Evolutionary conservation across 176 grass and related monocot genomes (phyloP).

Genomic region (Zea luxurians): DNA sequence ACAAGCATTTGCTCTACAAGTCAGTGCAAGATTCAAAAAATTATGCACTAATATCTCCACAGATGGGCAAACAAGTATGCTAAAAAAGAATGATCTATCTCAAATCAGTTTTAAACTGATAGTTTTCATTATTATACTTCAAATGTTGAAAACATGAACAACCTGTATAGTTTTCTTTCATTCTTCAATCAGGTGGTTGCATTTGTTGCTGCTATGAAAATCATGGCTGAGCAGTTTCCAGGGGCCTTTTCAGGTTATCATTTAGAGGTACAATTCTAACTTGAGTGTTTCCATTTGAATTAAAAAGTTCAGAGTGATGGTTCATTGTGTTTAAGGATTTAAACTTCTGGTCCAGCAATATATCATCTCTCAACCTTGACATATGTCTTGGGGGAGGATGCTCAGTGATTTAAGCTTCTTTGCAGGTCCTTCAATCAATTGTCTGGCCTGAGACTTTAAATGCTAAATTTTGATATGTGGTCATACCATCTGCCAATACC

Average conservation of each 20-base stretch:
- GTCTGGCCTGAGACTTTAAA: background rate
- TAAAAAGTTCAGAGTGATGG: conserved; percentile 2
- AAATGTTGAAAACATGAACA: conserved; percentile 22
- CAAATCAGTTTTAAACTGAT: background rate
- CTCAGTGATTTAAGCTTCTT: conserved; percentile 12
- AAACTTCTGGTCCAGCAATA: conserved; percentile 11
- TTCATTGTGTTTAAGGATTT: background rate
- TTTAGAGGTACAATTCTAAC: conserved; percentile 56
- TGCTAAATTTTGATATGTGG: background rate
- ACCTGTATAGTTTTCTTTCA: conserved; percentile 4
- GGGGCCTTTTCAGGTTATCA: conserved; percentile 68
- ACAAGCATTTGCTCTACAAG: conserved; percentile 65
- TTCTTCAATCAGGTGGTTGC: conserved; percentile 66
- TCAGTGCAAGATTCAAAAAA: conserved; percentile 72
- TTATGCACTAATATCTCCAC: conserved; percentile 90
- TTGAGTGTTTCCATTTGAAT: conserved; percentile 9
- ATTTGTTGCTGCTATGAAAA: conserved; percentile 80
- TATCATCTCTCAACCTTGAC: conserved; percentile 1
- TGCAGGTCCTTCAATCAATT: background rate
- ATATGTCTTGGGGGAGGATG: background rate
- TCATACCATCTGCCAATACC: background rate
- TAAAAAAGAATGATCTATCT: conserved; percentile 17
- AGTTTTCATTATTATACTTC: conserved; percentile 5
- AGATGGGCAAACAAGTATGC: conserved; percentile 83
- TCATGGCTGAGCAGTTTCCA: conserved; percentile 71